Base-by-base conservation (phyloP, 2,329 filamentous ascomycete species). In the Monilinia polystroma region DNA sequence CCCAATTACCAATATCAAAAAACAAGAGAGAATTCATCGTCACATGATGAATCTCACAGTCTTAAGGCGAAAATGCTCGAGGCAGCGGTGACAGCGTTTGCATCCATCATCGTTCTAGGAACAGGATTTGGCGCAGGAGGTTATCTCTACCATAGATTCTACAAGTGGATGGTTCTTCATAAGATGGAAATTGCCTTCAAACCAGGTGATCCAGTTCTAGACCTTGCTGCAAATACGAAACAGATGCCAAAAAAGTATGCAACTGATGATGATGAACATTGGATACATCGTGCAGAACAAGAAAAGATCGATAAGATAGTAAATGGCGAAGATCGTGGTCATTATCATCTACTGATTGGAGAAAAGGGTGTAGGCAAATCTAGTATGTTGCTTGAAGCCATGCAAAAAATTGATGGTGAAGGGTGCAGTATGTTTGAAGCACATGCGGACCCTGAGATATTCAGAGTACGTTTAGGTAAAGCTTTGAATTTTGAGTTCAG, bases 311-410 rank as follows among this genome's bases (percentile, higher is more conserved):
- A 99, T 77, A 81, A 80, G n/a, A 97, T 99, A 70, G 85, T 99
- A 32, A 80, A 84, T 58, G 95, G 95, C 1, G 79, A 82, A 3
- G 82, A 86, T 38, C 82, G 82, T 56, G 95, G 95, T 14, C 93
- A 96, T 75, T 99, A 99, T 75, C 91, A 95, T 78, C 84, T 99
- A 2, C 82, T 99, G 2, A 87, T 98, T 57, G 95, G 95, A 55
- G 95, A 98, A 76, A 98, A 99, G 79, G 95, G 95, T 6, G 96
- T 92, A 0, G 95, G 95, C 8, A 99, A 99, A 81, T 96, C 91
- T 68, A 96, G 91, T 72, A 98, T 99, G 95, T 81, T 99, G 74
- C 83, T 99, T 26, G 92, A 98, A 76, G 92, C 92, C 11, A 99
- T 99, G 94, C 88, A 89, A 64, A 96, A 96, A 77, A 89, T 93